phyloP scores from a whole-genome alignment of 1,139 yeast species.

The Kazachstania sp. region DNA sequence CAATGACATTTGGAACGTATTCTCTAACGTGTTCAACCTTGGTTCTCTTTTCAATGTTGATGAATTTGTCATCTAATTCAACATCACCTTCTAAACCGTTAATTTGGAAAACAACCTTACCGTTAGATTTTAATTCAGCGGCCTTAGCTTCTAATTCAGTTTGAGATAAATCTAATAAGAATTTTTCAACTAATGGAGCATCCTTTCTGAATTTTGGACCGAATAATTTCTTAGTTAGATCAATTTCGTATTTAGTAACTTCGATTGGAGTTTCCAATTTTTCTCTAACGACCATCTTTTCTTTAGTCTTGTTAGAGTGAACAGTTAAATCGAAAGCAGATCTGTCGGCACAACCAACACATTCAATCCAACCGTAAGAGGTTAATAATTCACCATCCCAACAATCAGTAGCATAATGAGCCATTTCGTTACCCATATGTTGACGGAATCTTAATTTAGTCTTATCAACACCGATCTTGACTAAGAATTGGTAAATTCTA shows the following conservation, averaged over 20 bases:
- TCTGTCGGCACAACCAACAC: conserved; percentile 99
- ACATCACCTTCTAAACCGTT: conserved; percentile 53
- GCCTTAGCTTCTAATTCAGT: conserved; percentile 75
- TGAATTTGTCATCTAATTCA: conserved; percentile 65
- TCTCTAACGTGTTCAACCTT: conserved; percentile 89
- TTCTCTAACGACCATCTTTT: conserved; percentile 89
- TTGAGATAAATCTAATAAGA: conserved; percentile 69
- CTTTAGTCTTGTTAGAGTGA: conserved; percentile 91
- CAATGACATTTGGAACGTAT: conserved; percentile 94
- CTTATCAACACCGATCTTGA: conserved; percentile 84
- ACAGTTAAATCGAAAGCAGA: conserved; percentile 96
- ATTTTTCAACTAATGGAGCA: conserved; percentile 83
- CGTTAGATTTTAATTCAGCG: conserved; percentile 51
- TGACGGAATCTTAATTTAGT: conserved; percentile 89
- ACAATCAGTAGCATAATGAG: conserved; percentile 98
- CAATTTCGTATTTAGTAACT: conserved; percentile 77
- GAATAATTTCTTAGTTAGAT: conserved; percentile 85
- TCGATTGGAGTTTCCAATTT: conserved; percentile 73
- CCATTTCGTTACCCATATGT: conserved; percentile 98
- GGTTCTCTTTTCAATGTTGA: conserved; percentile 68
- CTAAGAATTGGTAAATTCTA: conserved; percentile 76
- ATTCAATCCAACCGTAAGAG: conserved; percentile 98
- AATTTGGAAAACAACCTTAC: conserved; percentile 57
- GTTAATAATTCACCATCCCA: conserved; percentile 99
- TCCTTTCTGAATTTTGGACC: conserved; percentile 97